A percentile compares a stretch with the other conserved stretches of the same genome.
These are phyloP conservation scores for Thyridium curvatum DNA, from an alignment of 2,329 filamentous ascomycete species.

Conservation along the genomic window DNA sequence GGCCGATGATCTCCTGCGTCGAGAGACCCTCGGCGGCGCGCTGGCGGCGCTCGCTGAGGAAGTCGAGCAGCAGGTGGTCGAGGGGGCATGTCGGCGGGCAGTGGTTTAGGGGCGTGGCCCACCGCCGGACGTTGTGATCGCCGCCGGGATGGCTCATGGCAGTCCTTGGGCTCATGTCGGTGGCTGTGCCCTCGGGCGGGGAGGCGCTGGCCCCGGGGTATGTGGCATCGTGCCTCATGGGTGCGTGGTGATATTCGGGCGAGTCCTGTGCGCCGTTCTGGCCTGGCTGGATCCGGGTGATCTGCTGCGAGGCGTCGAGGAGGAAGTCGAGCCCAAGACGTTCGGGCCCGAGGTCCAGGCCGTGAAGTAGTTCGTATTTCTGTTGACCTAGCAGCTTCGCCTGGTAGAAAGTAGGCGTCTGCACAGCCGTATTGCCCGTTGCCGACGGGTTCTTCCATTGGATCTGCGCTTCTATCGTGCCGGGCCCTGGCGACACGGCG, in stretches of 20 bases:
- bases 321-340: slow-evolving; percentile 69
- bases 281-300: slow-evolving; percentile 44
- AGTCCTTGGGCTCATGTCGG: background rate
- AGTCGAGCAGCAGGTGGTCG: slow-evolving; percentile 74
- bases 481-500: slow-evolving; percentile 9
- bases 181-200: slow-evolving; percentile 1
- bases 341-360: slow-evolving; percentile 57
- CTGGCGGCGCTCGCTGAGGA: slow-evolving; percentile 62
- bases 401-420: slow-evolving; percentile 18
- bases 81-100: slow-evolving; percentile 66
- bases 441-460: slow-evolving; percentile 12
- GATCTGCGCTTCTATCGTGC: slow-evolving; percentile 4
- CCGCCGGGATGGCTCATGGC: background rate
- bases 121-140: background rate
- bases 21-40: slow-evolving; percentile 60
- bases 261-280: slow-evolving; percentile 41
- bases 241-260: slow-evolving; percentile 34
- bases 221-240: slow-evolving; percentile 46
- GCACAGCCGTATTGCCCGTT: slow-evolving; percentile 3
- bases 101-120: slow-evolving; percentile 30
- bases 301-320: slow-evolving; percentile 53
- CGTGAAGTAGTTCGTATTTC: slow-evolving; percentile 43
- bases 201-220: slow-evolving; percentile 9
- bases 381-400: slow-evolving; percentile 36
- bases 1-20: slow-evolving; percentile 62